Evolutionary conservation across 2,329 filamentous ascomycete species (phyloP), one percentile per base, ranked within the genome.

Genomic region (Tolypocladium sp.): DNA sequence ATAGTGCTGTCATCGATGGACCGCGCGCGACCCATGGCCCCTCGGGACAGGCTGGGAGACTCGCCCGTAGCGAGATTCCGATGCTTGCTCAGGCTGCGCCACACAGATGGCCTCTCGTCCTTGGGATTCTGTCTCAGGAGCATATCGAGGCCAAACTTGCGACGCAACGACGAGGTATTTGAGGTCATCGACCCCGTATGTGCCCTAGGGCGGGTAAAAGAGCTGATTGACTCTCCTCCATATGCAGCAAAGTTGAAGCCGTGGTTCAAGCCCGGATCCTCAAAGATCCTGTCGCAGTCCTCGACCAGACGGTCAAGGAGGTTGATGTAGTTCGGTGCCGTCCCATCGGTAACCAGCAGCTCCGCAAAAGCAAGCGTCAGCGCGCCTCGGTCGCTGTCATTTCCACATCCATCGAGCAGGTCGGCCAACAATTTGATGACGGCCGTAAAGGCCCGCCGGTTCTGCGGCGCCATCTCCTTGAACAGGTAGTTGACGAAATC

Each of bases 341-440:
- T 85, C 8, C 87, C 89, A 60, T 92, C 88, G 5, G 86, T 83
- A 2, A 94, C 89, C 8, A 97, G 77, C 56, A 97, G 80, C 70
- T 97, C 92, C 0, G 92, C 88, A 76, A 97, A 97, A 1, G 91
- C 90, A 52, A 91, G 85, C 0, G 92, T 97, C 65, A 97, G 75
- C 27, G 91, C 90, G 55, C 93, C 93, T 55, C 92, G 84, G 70
- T 97, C 93, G 38, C 91, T 89, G 69, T 97, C 93, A 67, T 96
- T 96, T 56, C 88, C 88, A 64, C 92, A 96, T 3, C 91, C 92
- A 63, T 96, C 92, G 8, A 97, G 82, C 37, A 97, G 78, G 68
- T 96, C 91, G 1, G 91, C 90, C 30, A 97, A 79, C 38, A 97
- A 80, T 67, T 91, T 93, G 68, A 97, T 87, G 56, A 96, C 83